phyloP scores from a whole-genome alignment of 169 alveolate species.

The Theileria sp. region DNA sequence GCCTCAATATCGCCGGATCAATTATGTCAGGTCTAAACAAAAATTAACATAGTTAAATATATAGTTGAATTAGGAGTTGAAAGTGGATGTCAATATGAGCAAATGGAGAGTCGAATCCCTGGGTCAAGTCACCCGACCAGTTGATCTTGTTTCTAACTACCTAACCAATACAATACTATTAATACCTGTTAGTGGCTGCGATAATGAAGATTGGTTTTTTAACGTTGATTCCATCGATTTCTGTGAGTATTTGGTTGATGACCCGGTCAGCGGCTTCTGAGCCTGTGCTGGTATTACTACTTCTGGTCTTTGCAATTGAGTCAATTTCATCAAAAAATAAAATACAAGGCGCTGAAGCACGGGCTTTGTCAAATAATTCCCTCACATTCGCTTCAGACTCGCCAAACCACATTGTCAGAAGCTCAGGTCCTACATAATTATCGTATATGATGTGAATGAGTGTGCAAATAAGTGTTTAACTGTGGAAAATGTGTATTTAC shows the following conservation, averaged over 20 bases:
- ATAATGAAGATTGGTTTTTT: constrained; percentile 89
- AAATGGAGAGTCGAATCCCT: too few species aligned
- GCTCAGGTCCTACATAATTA: constrained; percentile 67
- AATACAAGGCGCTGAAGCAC: constrained; percentile 88
- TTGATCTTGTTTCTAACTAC: too few species aligned
- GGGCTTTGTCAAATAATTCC: constrained; percentile 77
- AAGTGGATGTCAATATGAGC: too few species aligned
- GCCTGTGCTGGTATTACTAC: constrained; percentile 74
- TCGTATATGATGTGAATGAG: not conserved
- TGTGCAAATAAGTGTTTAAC: too few species aligned
- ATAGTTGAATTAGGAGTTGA: too few species aligned
- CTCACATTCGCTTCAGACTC: constrained; percentile 80
- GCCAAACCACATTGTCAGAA: constrained; percentile 81
- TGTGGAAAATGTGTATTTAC: not conserved
- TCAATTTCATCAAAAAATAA: constrained; percentile 98
- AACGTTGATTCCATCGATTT: constrained; percentile 91
- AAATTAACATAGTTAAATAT: too few species aligned
- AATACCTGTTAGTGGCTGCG: constrained; percentile 88
- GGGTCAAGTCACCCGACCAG: too few species aligned
- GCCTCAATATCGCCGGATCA: constrained; percentile 91
- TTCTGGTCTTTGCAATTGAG: constrained; percentile 90
- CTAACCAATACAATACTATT: too few species aligned
- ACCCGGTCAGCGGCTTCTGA: constrained; percentile 94
- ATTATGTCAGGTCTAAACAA: constrained; percentile 93
- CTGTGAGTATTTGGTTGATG: constrained; percentile 90